Conservation (phyloP, 2,329 filamentous ascomycete genomes). For the Rhynchosporium graminicola region DNA sequence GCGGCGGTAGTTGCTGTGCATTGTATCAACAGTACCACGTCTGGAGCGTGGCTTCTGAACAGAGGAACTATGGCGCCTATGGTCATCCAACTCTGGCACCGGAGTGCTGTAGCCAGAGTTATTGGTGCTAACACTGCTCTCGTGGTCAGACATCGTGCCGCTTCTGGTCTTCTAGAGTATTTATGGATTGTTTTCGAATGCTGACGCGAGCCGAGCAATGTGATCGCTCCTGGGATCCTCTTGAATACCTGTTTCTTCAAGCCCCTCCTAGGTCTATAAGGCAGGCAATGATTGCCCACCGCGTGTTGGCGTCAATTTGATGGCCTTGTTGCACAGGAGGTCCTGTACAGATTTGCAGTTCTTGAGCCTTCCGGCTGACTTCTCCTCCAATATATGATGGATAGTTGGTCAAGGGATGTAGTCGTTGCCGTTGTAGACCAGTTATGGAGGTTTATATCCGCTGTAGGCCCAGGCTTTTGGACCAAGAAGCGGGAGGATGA, state of each 20-base stretch:
- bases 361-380: constrained; percentile 26
- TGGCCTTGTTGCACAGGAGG: constrained; percentile 43
- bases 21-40: constrained; percentile 73
- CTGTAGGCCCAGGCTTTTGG: constrained; percentile 91
- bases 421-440: constrained; percentile 44
- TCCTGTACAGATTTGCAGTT: constrained; percentile 37
- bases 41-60: constrained; percentile 61
- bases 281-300: constrained; percentile 57
- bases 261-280: constrained; percentile 30
- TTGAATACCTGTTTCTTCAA: constrained; percentile 24
- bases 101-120: constrained; percentile 71
- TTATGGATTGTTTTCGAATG: not conserved
- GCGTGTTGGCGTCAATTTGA: constrained; percentile 53
- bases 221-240: not conserved
- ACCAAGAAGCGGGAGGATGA: constrained; percentile 86
- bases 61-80: constrained; percentile 67
- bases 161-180: constrained; percentile 27
- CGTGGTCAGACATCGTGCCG: constrained; percentile 67
- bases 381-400: constrained; percentile 23
- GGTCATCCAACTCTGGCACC: constrained; percentile 82
- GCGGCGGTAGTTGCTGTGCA: constrained; percentile 51
- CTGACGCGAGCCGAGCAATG: constrained; percentile 7
- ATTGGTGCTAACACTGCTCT: constrained; percentile 51
- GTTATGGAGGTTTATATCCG: constrained; percentile 98
- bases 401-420: constrained; percentile 22